Conservation (phyloP, 805 yeast species). For the Candida silvicultrix region DNA sequence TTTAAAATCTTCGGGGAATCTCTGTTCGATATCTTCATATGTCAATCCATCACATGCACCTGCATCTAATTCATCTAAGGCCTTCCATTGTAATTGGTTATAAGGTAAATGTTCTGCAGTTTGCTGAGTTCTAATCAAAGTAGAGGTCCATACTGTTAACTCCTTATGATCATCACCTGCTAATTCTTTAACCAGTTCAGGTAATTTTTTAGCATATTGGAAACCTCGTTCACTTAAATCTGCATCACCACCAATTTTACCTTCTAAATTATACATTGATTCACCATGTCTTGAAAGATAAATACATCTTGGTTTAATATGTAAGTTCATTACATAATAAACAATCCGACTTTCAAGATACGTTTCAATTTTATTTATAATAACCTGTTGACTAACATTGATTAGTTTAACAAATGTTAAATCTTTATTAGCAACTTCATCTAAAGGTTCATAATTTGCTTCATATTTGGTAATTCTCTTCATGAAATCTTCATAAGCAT, state of each 20-base stretch:
- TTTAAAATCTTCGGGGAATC: conserved; percentile 89
- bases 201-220: conserved; percentile 76
- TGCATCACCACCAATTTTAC: conserved; percentile 95
- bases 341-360: conserved; percentile 90
- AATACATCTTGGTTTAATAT: conserved; percentile 84
- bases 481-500: conserved; percentile 66
- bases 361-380: conserved; percentile 80
- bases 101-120: conserved; percentile 81
- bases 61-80: conserved; percentile 93
- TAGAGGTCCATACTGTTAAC: conserved; percentile 93
- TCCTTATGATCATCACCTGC: conserved; percentile 46
- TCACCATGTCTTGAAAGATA: conserved; percentile 98
- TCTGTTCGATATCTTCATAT: conserved; percentile 80
- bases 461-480: conserved; percentile 72
- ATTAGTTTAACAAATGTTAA: conserved; percentile 82
- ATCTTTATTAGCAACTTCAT: conserved; percentile 47
- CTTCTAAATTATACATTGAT: conserved; percentile 83
- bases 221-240: conserved; percentile 78
- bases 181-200: conserved; percentile 63
- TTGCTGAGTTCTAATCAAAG: conserved; percentile 85
- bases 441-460: conserved; percentile 70
- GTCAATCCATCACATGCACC: conserved; percentile 98
- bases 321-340: conserved; percentile 92
- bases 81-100: conserved; percentile 89
- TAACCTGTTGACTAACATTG: conserved; percentile 83